Base-by-base conservation (phyloP, 257 asterid species). In the Paulownia fortunei region DNA sequence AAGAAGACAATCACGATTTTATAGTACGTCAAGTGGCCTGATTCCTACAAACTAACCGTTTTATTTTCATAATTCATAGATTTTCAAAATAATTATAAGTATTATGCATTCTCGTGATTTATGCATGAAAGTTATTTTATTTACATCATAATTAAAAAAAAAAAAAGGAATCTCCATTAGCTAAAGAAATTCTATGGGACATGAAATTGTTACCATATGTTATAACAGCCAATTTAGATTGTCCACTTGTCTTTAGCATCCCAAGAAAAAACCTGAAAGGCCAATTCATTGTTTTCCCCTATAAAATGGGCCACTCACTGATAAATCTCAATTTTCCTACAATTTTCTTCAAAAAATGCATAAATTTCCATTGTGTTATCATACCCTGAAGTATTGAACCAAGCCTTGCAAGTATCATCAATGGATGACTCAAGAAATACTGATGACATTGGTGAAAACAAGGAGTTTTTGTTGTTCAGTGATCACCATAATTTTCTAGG, bases 391-490 rank as follows among this genome's bases (percentile, higher is more conserved):
- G 24, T 54, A 65, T 47, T 59, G 44, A 69, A 10, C 72, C 51
- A 64, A 74, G 9, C 36, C 59, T 79, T 73, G 10, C 59, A 39
- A 73, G 9, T 51, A 64, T 68, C 80, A 74, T 74, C 86, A 76
- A 86, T 88, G 93, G 92, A 87, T 61, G 81, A 77, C 55, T 26
- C 86, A 54, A 79, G 15, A 47, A 74, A 54, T 24, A 71, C 46
- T 27, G 73, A 59, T 69, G 82, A 63, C 68, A 72, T 47, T 76
- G 85, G 66, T 51, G 64, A 61, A 15, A 67, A 63, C 78, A 62
- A 30, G 34, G 82, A 76, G 62, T 16, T 42, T 8, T 61, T 64
- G 71, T 64, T 37, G 5, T 8, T 13, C 5, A 10, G 18, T 63
- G 52, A 37, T 34, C 71, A 42, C 66, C 16, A 6, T 18, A 73